Evolutionary conservation across 805 yeast species (phyloP).

Genomic region (Candida insectalens): DNA sequence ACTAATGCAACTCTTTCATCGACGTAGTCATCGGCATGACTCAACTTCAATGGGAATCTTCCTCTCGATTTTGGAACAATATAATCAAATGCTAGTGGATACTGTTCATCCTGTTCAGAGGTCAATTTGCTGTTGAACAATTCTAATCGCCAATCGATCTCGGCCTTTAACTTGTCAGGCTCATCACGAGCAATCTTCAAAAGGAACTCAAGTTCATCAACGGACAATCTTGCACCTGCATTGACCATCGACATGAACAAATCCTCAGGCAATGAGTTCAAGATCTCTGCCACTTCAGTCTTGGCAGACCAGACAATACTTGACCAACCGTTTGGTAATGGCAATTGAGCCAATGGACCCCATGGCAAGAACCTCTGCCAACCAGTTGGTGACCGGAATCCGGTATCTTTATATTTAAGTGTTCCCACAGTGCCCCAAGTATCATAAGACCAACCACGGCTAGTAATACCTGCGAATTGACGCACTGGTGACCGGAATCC

Average conservation of each 20-base stretch:
- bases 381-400: slow-evolving; percentile 54
- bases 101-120: slow-evolving; percentile 42
- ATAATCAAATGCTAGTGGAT: slow-evolving; percentile 57
- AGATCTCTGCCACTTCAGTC: slow-evolving; percentile 57
- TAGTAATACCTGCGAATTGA: slow-evolving; percentile 65
- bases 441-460: slow-evolving; percentile 88
- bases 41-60: slow-evolving; percentile 76
- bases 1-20: slow-evolving; percentile 82
- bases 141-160: slow-evolving; percentile 62
- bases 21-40: slow-evolving; percentile 86
- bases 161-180: slow-evolving; percentile 46
- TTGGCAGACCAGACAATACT: slow-evolving; percentile 91
- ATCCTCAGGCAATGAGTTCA: slow-evolving; percentile 48
- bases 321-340: slow-evolving; percentile 80
- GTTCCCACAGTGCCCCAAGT: slow-evolving; percentile 93
- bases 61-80: slow-evolving; percentile 65
- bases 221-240: slow-evolving; percentile 76
- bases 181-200: slow-evolving; percentile 36
- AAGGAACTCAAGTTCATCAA: slow-evolving; percentile 66
- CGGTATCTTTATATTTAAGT: slow-evolving; percentile 62
- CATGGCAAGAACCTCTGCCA: slow-evolving; percentile 90
- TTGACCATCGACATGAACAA: slow-evolving; percentile 66
- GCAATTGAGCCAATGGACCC: slow-evolving; percentile 89
- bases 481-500: slow-evolving; percentile 94
- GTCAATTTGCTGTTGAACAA: slow-evolving; percentile 23